phyloP scores from a whole-genome alignment of 2,329 filamentous ascomycete species.

The Aspergillus ibericus region DNA sequence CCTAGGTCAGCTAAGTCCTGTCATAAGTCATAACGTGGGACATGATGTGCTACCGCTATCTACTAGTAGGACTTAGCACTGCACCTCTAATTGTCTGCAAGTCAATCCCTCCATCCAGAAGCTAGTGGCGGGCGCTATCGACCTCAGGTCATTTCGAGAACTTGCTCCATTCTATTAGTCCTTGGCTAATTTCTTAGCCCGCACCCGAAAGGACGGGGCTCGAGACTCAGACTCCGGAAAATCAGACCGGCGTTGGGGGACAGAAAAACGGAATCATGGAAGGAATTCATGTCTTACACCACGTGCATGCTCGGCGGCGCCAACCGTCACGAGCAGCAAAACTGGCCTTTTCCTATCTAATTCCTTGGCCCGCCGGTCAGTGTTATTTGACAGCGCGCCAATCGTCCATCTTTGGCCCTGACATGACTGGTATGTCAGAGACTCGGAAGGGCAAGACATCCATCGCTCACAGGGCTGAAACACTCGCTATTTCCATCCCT shows the following conservation, averaged over 20 bases:
- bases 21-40: background rate
- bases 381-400: background rate
- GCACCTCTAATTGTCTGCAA: background rate
- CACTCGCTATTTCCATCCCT: conserved; percentile 18
- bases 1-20: background rate
- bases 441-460: background rate
- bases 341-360: background rate
- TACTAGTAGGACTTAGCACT: background rate
- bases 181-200: conserved; percentile 1
- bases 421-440: conserved; percentile 7
- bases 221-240: background rate
- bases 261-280: background rate
- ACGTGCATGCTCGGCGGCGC: background rate
- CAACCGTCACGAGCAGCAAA: background rate
- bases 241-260: background rate
- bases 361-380: background rate
- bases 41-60: background rate
- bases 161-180: background rate
- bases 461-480: conserved; percentile 10
- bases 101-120: background rate
- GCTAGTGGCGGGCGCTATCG: conserved; percentile 5
- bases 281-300: conserved; percentile 1
- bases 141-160: background rate
- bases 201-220: background rate
- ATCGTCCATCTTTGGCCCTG: conserved; percentile 4